Conservation (phyloP, 306 rosid species). For the Parietaria judaica region DNA sequence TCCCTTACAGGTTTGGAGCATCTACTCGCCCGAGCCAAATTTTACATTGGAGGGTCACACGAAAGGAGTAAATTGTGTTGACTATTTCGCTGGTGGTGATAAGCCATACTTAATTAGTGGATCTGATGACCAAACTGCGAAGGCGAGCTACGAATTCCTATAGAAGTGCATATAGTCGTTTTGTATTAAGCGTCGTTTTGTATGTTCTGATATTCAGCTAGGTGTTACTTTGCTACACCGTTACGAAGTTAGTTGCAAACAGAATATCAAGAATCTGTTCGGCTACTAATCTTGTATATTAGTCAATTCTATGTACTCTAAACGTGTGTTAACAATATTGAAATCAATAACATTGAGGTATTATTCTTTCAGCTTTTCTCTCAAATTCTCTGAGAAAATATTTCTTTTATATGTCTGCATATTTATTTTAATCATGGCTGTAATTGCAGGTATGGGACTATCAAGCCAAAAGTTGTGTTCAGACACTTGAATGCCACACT, state of each 20-base stretch:
- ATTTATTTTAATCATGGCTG: slow-evolving; percentile 1
- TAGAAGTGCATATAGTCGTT: background rate
- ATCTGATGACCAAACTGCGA: slow-evolving; percentile 96
- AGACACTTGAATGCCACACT: slow-evolving; percentile 99
- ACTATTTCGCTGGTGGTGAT: slow-evolving; percentile 99
- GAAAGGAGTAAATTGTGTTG: slow-evolving; percentile 96
- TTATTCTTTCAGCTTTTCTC: too few relatives aligned
- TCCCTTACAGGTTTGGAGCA: slow-evolving; percentile 82
- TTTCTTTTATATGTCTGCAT: background rate
- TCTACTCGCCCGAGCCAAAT: slow-evolving; percentile 93
- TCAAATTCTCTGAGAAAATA: too few relatives aligned
- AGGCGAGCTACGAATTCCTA: slow-evolving; percentile 36
- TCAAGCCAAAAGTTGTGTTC: slow-evolving; percentile 98
- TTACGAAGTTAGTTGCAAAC: too few relatives aligned
- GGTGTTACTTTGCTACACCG: too few relatives aligned
- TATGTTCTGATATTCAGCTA: too few relatives aligned
- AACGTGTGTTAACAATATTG: too few relatives aligned
- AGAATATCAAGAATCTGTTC: too few relatives aligned
- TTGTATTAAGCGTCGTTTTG: too few relatives aligned
- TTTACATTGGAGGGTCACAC: slow-evolving; percentile 93
- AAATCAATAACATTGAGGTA: too few relatives aligned
- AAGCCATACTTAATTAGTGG: slow-evolving; percentile 91
- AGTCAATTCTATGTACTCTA: too few relatives aligned
- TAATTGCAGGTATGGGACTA: slow-evolving; percentile 95
- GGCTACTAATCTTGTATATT: too few relatives aligned